Conservation (phyloP, 169 alveolate species). For the Eimeria necatrix region DNA sequence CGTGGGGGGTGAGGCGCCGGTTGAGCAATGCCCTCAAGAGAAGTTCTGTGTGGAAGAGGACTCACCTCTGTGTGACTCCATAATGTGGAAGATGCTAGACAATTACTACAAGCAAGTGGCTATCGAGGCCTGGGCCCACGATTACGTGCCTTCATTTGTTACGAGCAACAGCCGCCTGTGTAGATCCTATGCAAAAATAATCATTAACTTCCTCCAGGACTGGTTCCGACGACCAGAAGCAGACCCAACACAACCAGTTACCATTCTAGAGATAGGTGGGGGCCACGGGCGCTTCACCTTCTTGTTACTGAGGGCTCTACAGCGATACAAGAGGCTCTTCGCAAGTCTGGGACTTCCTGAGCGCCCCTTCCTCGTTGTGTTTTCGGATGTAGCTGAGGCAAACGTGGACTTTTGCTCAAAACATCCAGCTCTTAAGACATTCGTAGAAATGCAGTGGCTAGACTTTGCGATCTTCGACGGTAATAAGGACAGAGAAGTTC, state of each 20-base stretch:
- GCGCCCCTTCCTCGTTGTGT: slow-evolving; percentile 89
- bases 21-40: slow-evolving; percentile 88
- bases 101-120: slow-evolving; percentile 88
- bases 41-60: slow-evolving; percentile 86
- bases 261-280: slow-evolving; percentile 89
- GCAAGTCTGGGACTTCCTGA: slow-evolving; percentile 87
- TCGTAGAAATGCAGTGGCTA: slow-evolving; percentile 86
- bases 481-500: slow-evolving; percentile 85
- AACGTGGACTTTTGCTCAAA: slow-evolving; percentile 86
- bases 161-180: slow-evolving; percentile 90
- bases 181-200: slow-evolving; percentile 89
- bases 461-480: slow-evolving; percentile 91
- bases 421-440: slow-evolving; percentile 84
- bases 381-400: slow-evolving; percentile 89
- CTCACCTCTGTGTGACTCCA: slow-evolving; percentile 87
- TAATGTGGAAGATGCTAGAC: slow-evolving; percentile 89
- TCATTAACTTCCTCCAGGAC: slow-evolving; percentile 88
- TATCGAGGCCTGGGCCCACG: slow-evolving; percentile 91
- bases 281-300: slow-evolving; percentile 91
- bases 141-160: slow-evolving; percentile 90
- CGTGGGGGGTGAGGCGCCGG: slow-evolving; percentile 89
- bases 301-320: slow-evolving; percentile 87
- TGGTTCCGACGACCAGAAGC: slow-evolving; percentile 78
- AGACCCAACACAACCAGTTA: slow-evolving; percentile 83
- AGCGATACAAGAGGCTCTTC: slow-evolving; percentile 83